Percentiles rank a stretch among this genome's conserved stretches.
Evolutionary conservation across 108 stramenopile species (phyloP).

Genomic region (Conticribra guillardii): DNA sequence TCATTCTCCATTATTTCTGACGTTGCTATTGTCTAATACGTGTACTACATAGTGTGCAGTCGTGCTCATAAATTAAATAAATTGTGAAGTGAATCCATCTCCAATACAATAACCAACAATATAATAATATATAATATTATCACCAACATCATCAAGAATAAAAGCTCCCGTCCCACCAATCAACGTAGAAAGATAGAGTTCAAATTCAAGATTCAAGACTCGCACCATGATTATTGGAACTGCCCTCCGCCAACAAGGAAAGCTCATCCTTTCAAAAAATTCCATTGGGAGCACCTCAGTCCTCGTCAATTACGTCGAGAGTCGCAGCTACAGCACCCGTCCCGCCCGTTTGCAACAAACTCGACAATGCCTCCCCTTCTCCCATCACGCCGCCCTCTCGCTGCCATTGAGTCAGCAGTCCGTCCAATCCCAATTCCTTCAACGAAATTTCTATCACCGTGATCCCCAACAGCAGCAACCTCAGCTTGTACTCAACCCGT

Average conservation of each 20-base stretch:
- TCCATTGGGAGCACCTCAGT: background rate
- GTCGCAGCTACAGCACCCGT: background rate
- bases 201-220: too few species aligned
- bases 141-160: too few species aligned
- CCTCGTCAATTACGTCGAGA: background rate
- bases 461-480: background rate
- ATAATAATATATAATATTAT: too few species aligned
- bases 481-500: slow-evolving; percentile 6
- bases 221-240: background rate
- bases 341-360: slow-evolving; percentile 3
- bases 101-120: too few species aligned
- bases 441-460: slow-evolving; percentile 5
- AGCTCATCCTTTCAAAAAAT: background rate
- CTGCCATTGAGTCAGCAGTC: background rate
- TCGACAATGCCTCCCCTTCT: slow-evolving; percentile 1
- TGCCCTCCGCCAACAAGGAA: background rate
- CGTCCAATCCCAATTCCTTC: background rate
- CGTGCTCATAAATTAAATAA: too few species aligned
- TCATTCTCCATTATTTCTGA: too few species aligned
- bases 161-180: too few species aligned
- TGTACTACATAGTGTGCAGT: too few species aligned
- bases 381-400: background rate
- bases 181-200: too few species aligned
- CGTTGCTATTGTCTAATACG: too few species aligned
- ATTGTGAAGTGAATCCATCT: too few species aligned